These are phyloP conservation scores for Plantago major DNA, from an alignment of 257 asterid species.

Conservation along the genomic window DNA sequence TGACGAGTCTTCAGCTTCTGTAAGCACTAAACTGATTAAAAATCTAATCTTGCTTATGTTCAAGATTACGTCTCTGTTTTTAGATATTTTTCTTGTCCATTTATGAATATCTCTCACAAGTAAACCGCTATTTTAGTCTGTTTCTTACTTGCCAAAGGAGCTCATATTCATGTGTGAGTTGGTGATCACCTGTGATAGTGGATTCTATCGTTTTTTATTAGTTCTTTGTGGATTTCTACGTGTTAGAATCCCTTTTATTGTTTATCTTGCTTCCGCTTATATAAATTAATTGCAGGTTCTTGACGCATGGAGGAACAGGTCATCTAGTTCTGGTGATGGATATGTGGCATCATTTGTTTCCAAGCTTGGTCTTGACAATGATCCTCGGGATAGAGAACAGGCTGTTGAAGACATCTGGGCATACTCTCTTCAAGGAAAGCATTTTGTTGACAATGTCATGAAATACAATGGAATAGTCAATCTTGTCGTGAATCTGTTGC, in stretches of 20 bases:
- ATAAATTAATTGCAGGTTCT: constrained; percentile 39
- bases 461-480: constrained; percentile 54
- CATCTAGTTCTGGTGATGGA: constrained; percentile 45
- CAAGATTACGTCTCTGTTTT: too few relatives aligned
- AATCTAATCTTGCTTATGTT: constrained; percentile 8
- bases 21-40: constrained; percentile 25
- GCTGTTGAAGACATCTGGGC: constrained; percentile 76
- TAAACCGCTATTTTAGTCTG: background rate
- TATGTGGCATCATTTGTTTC: constrained; percentile 60
- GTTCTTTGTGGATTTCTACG: too few relatives aligned
- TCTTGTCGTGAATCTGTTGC: constrained; percentile 73
- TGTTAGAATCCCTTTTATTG: too few relatives aligned
- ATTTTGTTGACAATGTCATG: constrained; percentile 64
- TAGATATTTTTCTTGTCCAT: too few relatives aligned
- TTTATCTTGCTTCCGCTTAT: too few relatives aligned
- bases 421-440: constrained; percentile 78
- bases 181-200: too few relatives aligned
- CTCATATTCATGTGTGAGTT: background rate
- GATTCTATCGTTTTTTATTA: too few relatives aligned
- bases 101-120: too few relatives aligned
- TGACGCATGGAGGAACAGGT: constrained; percentile 28
- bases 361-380: constrained; percentile 83
- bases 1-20: constrained; percentile 40
- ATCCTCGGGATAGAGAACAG: constrained; percentile 71
- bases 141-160: background rate